These are phyloP conservation scores for Isabelozyma heimii DNA, from an alignment of 805 yeast genomes.

Conservation along the genomic window DNA sequence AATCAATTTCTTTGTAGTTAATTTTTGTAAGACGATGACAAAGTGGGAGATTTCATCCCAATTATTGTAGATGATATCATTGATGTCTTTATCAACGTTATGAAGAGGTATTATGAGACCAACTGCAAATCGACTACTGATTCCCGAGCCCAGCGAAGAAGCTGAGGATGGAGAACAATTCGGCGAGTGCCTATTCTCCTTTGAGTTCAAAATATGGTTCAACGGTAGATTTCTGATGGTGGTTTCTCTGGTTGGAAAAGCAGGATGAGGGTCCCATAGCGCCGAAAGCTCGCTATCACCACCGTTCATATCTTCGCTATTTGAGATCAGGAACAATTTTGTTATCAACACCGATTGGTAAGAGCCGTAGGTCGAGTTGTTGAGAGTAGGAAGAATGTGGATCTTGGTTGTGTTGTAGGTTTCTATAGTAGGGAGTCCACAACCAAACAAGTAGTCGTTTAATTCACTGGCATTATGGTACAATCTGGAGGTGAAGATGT, in stretches of 20 bases:
- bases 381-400: slow-evolving; percentile 44
- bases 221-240: slow-evolving; percentile 8
- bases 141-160: slow-evolving; percentile 8
- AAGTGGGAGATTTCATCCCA: slow-evolving; percentile 48
- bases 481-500: slow-evolving; percentile 23
- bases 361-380: slow-evolving; percentile 29
- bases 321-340: slow-evolving; percentile 40
- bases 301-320: slow-evolving; percentile 15
- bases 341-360: slow-evolving; percentile 43
- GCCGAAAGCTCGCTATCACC: slow-evolving; percentile 34
- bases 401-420: slow-evolving; percentile 43
- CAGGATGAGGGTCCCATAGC: slow-evolving; percentile 45
- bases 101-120: slow-evolving; percentile 49
- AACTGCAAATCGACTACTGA: slow-evolving; percentile 43
- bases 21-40: slow-evolving; percentile 36
- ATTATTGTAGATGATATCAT: slow-evolving; percentile 44
- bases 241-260: slow-evolving; percentile 28
- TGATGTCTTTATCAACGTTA: slow-evolving; percentile 20
- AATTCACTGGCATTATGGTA: slow-evolving; percentile 45
- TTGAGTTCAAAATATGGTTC: not conserved
- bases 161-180: not conserved
- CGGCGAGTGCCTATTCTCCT: not conserved
- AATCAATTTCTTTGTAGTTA: slow-evolving; percentile 37
- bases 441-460: slow-evolving; percentile 55
- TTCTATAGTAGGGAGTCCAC: slow-evolving; percentile 52